Percentiles rank a stretch among this genome's conserved stretches.
These are phyloP conservation scores for Suillus brevipes DNA, from an alignment of 768 basidiomycete species.

Conservation along the genomic window DNA sequence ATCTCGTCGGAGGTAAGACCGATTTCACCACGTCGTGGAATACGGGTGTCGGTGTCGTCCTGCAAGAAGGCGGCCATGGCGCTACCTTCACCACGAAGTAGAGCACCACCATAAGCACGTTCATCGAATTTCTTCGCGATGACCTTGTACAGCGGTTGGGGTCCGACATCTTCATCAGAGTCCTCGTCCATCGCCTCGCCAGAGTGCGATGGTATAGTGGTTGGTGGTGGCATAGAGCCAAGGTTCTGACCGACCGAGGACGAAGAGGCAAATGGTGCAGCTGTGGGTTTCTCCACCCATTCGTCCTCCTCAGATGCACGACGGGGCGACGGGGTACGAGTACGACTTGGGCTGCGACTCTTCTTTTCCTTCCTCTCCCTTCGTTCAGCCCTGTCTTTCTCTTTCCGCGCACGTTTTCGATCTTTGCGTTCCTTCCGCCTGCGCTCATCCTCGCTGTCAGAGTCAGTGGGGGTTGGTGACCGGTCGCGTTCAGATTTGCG, in stretches of 20 bases:
- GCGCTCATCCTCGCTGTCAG: slow-evolving; percentile 57
- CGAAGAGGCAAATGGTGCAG: slow-evolving; percentile 27
- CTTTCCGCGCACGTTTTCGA: slow-evolving; percentile 53
- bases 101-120: slow-evolving; percentile 84
- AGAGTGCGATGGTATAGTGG: slow-evolving; percentile 18
- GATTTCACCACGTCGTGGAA: slow-evolving; percentile 98
- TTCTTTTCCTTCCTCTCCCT: slow-evolving; percentile 37
- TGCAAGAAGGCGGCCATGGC: slow-evolving; percentile 97
- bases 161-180: slow-evolving; percentile 75
- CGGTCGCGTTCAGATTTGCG: slow-evolving; percentile 61
- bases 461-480: slow-evolving; percentile 44
- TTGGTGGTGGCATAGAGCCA: slow-evolving; percentile 25
- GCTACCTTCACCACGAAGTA: slow-evolving; percentile 92
- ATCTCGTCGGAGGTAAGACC: slow-evolving; percentile 89
- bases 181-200: slow-evolving; percentile 38
- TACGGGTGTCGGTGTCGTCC: slow-evolving; percentile 81
- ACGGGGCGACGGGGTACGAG: slow-evolving; percentile 31
- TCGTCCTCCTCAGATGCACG: slow-evolving; percentile 47
- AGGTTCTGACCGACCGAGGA: slow-evolving; percentile 17
- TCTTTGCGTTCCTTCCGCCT: slow-evolving; percentile 60
- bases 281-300: slow-evolving; percentile 64
- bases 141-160: slow-evolving; percentile 57
- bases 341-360: slow-evolving; percentile 36
- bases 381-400: slow-evolving; percentile 46
- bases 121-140: slow-evolving; percentile 66